These are phyloP conservation scores for Cucumis variabilis DNA, from an alignment of 331 rosid genomes.

Conservation along the genomic window DNA sequence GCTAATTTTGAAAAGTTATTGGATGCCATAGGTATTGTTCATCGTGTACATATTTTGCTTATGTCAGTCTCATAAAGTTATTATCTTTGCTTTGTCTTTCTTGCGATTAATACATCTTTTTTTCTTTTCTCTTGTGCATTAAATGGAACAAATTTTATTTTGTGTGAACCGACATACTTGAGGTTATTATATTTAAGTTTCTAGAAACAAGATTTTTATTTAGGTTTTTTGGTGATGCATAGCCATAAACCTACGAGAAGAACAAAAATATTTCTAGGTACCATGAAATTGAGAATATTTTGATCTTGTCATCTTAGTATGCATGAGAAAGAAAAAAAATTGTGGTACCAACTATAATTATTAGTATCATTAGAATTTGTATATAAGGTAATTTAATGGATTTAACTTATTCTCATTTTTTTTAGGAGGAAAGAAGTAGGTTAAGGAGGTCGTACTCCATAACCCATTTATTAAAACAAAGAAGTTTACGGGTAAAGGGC, in stretches of 20 bases:
- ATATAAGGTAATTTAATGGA: background rate
- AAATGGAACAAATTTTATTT: background rate
- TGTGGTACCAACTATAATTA: background rate
- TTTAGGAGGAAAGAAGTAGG: too few species aligned
- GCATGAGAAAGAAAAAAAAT: background rate
- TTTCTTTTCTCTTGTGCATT: background rate
- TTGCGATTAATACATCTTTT: background rate
- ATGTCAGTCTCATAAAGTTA: background rate
- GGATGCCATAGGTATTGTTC: slow-evolving; percentile 99
- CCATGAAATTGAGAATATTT: background rate
- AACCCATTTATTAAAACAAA: too few species aligned
- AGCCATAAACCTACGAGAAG: background rate
- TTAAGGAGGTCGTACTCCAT: too few species aligned
- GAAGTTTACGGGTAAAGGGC: too few species aligned
- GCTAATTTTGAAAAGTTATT: slow-evolving; percentile 98
- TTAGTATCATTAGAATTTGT: slow-evolving; percentile 4
- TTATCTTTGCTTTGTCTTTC: background rate
- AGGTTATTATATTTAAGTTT: background rate
- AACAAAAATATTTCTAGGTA: background rate
- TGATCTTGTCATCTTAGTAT: background rate
- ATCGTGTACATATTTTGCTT: slow-evolving; percentile 67
- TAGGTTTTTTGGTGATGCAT: slow-evolving; percentile 20
- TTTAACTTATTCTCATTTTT: background rate
- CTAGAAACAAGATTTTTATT: background rate
- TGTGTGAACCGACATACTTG: background rate